These are phyloP conservation scores for Daedaleopsis sinensis DNA, from an alignment of 768 basidiomycete species.

Conservation along the genomic window DNA sequence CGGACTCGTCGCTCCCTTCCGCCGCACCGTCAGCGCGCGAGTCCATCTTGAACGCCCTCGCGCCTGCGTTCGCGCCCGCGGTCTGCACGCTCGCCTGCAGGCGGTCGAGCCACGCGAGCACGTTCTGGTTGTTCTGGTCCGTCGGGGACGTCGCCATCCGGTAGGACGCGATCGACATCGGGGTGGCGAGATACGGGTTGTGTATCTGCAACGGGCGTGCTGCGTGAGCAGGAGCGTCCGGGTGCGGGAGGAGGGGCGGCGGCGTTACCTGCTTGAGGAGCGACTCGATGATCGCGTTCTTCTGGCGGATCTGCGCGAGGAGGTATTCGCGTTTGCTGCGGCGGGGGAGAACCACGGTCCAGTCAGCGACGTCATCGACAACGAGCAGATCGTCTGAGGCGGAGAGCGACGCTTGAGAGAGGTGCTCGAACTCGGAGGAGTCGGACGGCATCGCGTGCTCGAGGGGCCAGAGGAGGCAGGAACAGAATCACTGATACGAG, in stretches of 20 bases:
- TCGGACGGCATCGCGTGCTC: too few relatives aligned
- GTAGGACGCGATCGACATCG: slow-evolving; percentile 78
- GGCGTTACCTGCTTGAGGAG: slow-evolving; percentile 74
- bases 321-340: slow-evolving; percentile 85
- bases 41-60: slow-evolving; percentile 48
- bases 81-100: slow-evolving; percentile 59
- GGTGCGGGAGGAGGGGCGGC: background rate
- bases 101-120: slow-evolving; percentile 77
- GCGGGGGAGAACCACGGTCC: slow-evolving; percentile 28
- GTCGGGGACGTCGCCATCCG: slow-evolving; percentile 77
- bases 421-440: too few relatives aligned
- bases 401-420: background rate
- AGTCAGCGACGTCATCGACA: slow-evolving; percentile 24
- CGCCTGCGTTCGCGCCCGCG: slow-evolving; percentile 46
- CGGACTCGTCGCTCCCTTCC: slow-evolving; percentile 34
- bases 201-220: slow-evolving; percentile 52
- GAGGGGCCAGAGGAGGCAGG: slow-evolving; percentile 31
- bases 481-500: slow-evolving; percentile 34
- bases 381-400: slow-evolving; percentile 5
- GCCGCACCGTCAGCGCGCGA: too few relatives aligned
- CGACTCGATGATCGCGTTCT: slow-evolving; percentile 84
- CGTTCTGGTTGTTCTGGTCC: slow-evolving; percentile 66
- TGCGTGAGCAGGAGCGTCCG: background rate
- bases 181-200: slow-evolving; percentile 80
- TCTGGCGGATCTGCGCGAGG: slow-evolving; percentile 83